A percentile compares a stretch with the other conserved stretches of the same genome.
phyloP scores from a whole-genome alignment of 441 rosid species.

The Pelargonium citronellum region DNA sequence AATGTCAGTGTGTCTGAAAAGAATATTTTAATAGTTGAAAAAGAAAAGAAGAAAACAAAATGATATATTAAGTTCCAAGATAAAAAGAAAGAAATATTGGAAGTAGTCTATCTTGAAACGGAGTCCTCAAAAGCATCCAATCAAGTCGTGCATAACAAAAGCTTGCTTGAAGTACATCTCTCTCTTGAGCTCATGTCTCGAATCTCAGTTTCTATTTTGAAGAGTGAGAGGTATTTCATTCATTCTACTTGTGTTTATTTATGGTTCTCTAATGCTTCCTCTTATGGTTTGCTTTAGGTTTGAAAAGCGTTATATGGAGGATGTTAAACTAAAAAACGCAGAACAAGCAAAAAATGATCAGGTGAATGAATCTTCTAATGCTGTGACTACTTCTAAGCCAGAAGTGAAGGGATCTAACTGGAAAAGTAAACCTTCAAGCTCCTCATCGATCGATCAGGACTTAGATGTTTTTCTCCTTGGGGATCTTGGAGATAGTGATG shows the following conservation, averaged over 20 bases:
- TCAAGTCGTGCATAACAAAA: no score
- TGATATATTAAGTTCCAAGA: no score
- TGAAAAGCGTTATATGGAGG: constrained; percentile 46
- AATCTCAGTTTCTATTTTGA: no score
- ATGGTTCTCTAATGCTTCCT: neutral
- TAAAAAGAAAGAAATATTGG: no score
- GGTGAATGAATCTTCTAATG: constrained; percentile 24
- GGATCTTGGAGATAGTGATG: constrained; percentile 48
- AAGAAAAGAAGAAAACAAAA: no score
- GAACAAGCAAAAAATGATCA: constrained; percentile 30
- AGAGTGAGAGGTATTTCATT: no score
- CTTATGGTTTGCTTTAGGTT: constrained; percentile 29
- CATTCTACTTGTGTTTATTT: neutral
- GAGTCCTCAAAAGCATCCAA: no score
- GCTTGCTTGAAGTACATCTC: no score
- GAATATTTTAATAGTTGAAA: no score
- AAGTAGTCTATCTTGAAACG: no score
- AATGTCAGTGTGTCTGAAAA: no score
- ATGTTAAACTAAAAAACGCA: constrained; percentile 25
- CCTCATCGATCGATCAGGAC: constrained; percentile 37
- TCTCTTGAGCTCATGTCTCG: no score
- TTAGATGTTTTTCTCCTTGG: constrained; percentile 61
- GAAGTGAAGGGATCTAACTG: constrained; percentile 26
- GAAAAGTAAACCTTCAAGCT: constrained; percentile 30
- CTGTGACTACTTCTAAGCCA: constrained; percentile 24